Base-by-base conservation (phyloP, 768 basidiomycete species). In the Lepiota brunneoincarnata region DNA sequence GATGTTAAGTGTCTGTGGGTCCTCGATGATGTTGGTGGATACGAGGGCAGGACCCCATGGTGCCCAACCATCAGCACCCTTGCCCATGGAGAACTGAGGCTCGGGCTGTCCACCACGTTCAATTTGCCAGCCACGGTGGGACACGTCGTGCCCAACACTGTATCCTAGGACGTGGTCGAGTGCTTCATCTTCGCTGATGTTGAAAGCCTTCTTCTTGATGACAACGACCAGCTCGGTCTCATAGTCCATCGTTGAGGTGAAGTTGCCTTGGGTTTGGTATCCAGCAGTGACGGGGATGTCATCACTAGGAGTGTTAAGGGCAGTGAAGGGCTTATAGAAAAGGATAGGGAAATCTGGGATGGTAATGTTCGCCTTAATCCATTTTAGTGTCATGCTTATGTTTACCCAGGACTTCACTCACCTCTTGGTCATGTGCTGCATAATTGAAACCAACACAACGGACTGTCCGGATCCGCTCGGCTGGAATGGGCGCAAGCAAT, bases 101-200 rank as follows among this genome's bases (percentile, higher is more conserved):
- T 73, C 68, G 4, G 74, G 74, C 53, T 64, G 44, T 18, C 75
- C 75, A 10, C 75, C 75, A 15, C 75, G 69, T 35, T 71, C 70
- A 37, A 76, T 73, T 54, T 76, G 73, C 74, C 74, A 76, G 11
- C 74, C 74, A 18, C 74, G 63, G 46, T 75, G 74, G 40, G 72
- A 73, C 3, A 75, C 74, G 54, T 75, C 74, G 55, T 75, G 64
- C 0, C 74, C 74, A 24, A 71, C 69, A 36, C 68, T 61, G 48
- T 70, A 75, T 2, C 75, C 75, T 17, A 74, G 64, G 45, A 76
- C 73, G 46, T 75, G 71, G 47, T 74, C 71, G 7, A 76, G 60
- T 6, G 74, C 75, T 38, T 69, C 70, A 23, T 72, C 74, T 15
- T 70, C 70, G 10, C 72, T 67, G 54, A 76, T 74, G 54, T 75